Evolutionary conservation across 805 yeast genomes (phyloP), one percentile per base, ranked within the genome.

Genomic region (Candida gorgasii): DNA sequence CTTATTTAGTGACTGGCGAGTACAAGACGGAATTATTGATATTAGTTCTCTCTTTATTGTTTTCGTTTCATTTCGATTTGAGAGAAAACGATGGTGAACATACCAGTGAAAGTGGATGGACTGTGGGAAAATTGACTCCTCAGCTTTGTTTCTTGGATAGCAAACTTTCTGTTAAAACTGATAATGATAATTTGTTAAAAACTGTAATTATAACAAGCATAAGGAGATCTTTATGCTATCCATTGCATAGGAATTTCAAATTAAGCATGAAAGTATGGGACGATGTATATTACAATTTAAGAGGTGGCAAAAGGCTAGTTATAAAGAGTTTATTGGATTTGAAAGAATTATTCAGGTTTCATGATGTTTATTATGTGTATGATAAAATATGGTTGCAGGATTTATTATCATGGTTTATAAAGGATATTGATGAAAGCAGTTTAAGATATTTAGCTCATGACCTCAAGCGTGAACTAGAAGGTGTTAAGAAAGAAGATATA

Each of bases 61-160:
- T 86, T 62, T 80, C 85, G 1, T 86, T 80, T 52, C 76, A 78
- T 40, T 89, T 83, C 58, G 97, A 93, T 49, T 62, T 76, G 38
- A 67, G 97, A 27, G 84, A 85, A 41, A 88, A 84, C 27, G 80
- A 78, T 54, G 84, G 83, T 9, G 83, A 78, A 14, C 78, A 80
- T 40, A 88, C 80, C 13, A 80, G 86, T 4, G 99, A 93, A 61
- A 85, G 95, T 44, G 88, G 95, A 0, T 93, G 99, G 99, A 82
- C 92, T 0, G 76, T 93, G 4, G 99, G 99, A 1, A 89, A 85
- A 51, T 53, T 93, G 16, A 67, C 82, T 0, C 96, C 98, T 1
- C 93, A 88, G 53, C 62, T 92, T 28, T 60, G 89, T 6, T 80
- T 74, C 50, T 64, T 93, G 23, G 98, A 89, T 58, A 65, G 78